Base-by-base conservation (phyloP, 2,329 filamentous ascomycete genomes). In the Cercospora nicotianae region DNA sequence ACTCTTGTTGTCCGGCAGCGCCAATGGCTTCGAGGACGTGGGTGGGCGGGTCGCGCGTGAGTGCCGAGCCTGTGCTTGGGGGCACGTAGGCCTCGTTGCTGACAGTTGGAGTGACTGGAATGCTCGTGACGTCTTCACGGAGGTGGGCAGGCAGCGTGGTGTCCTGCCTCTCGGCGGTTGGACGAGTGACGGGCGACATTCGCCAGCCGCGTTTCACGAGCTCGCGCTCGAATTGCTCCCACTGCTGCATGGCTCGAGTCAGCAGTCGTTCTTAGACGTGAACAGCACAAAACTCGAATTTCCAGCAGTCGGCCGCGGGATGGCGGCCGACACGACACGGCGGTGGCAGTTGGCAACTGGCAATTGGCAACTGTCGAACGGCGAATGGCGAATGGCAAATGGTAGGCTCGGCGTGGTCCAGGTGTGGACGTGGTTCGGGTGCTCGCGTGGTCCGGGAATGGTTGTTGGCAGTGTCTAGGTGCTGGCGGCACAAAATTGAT, bases 21-120 rank as follows among this genome's bases (percentile, higher is more conserved):
- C 70, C 72, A 16, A 72, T 61, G n/a, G 72, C 68, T 63, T 73
- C 72, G 18, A 72, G 69, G 26, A 73, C 48, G 39, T 73, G 70
- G 28, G 63, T 64, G 16, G 72, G 72, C 8, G 65, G 66, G 30
- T 70, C 63, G 39, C 60, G 51, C 26, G 61, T 55, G n/a, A 62
- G 36, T 28, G 45, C 26, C 20, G 64, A 59, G 60, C 55, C 60
- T 13, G 65, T 55, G 28, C 55, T 64, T 16, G 69, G 69, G 16
- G 62, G 65, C 3, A 65, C 64, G 20, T 68, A 70, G n/a, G 70
- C 61, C 20, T 69, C 68, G 60, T 72, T 67, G 62, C 68, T 70
- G 62, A 75, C 69, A 36, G 68, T 70, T 18, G 74, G 74, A 12
- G 74, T 76, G 39, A 75, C 73, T 20, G 73, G 73, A 20, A 74